Percentiles rank a stretch among this genome's conserved stretches.
phyloP scores from a whole-genome alignment of 2,329 filamentous ascomycete species.

The Epichloe elymi region DNA sequence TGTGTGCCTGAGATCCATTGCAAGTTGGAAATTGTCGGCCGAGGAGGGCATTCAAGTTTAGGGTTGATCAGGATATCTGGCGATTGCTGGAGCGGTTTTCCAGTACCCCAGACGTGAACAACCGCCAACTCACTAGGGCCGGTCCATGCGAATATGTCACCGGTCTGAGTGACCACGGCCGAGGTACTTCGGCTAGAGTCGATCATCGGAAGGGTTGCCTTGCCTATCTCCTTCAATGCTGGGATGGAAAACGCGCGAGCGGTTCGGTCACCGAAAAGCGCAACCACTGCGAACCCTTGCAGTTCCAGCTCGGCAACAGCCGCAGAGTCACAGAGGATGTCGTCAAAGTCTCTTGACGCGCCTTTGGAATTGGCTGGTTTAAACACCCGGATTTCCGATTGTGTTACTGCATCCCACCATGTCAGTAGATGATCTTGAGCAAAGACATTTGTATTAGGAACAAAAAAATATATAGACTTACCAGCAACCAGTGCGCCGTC shows the following conservation, averaged over 20 bases:
- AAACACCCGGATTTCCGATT: constrained; percentile 75
- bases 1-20: constrained; percentile 97
- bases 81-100: constrained; percentile 45
- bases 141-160: constrained; percentile 77
- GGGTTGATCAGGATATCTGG: constrained; percentile 73
- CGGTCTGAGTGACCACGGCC: constrained; percentile 59
- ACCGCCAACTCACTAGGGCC: constrained; percentile 77
- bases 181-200: constrained; percentile 61
- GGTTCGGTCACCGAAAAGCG: constrained; percentile 71
- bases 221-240: constrained; percentile 69
- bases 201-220: constrained; percentile 51
- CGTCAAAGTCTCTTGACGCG: constrained; percentile 83
- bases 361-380: constrained; percentile 75
- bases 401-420: constrained; percentile 31
- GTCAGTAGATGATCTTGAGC: background rate
- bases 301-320: constrained; percentile 61
- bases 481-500: constrained; percentile 71
- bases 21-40: constrained; percentile 87
- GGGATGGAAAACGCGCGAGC: constrained; percentile 79
- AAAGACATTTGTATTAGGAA: background rate
- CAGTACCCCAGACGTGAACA: constrained; percentile 73
- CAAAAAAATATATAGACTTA: constrained; percentile 21
- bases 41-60: constrained; percentile 55
- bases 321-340: constrained; percentile 69
- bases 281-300: constrained; percentile 66